phyloP scores from a whole-genome alignment of 148 eudicot species.

The Salicornia ramosissima region DNA sequence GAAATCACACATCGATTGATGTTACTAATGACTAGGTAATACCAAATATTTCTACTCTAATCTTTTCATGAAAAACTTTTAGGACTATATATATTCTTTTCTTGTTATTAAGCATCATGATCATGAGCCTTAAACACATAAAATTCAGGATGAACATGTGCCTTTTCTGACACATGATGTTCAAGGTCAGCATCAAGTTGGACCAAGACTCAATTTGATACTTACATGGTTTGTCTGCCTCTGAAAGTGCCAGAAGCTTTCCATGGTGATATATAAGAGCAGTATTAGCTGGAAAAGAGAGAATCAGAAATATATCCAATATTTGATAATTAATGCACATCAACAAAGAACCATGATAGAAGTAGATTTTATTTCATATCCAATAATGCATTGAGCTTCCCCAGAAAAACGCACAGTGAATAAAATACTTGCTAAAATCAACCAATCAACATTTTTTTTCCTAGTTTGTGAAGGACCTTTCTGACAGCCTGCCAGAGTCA shows the following conservation, averaged over 20 bases:
- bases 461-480: background rate
- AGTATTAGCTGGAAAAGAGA: constrained; percentile 68
- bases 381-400: background rate
- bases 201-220: background rate
- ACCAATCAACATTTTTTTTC: background rate
- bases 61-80: too few relatives aligned
- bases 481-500: background rate
- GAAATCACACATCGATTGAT: too few relatives aligned
- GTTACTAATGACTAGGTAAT: too few relatives aligned
- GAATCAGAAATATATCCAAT: background rate
- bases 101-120: too few relatives aligned
- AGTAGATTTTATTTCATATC: background rate
- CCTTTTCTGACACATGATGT: background rate
- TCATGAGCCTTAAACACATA: too few relatives aligned
- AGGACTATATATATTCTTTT: too few relatives aligned
- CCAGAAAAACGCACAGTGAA: background rate
- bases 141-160: too few relatives aligned
- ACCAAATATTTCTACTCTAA: too few relatives aligned
- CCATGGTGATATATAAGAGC: constrained; percentile 90
- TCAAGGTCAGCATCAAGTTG: background rate
- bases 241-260: constrained; percentile 85
- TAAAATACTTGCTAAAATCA: background rate
- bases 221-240: constrained; percentile 93
- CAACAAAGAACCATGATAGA: background rate
- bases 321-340: background rate